phyloP scores from a whole-genome alignment of 2,329 filamentous ascomycete genomes.

The Aspergillus awamori region DNA sequence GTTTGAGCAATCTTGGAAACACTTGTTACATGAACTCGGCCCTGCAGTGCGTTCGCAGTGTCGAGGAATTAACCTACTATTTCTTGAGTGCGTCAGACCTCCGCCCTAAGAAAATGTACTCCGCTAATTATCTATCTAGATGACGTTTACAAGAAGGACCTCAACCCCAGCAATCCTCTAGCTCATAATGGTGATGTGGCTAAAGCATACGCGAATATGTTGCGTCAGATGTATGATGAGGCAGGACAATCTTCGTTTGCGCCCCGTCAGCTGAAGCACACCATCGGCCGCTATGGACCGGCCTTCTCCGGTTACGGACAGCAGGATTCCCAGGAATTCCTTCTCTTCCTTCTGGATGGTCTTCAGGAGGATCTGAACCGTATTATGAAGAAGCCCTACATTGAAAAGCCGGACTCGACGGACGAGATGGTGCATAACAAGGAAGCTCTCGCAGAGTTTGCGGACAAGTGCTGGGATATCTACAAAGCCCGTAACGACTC shows the following conservation, averaged over 20 bases:
- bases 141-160: constrained; percentile 72
- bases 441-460: constrained; percentile 78
- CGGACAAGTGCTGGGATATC: constrained; percentile 85
- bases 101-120: background rate
- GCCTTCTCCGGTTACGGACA: constrained; percentile 94
- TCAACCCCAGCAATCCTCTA: constrained; percentile 83
- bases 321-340: constrained; percentile 95
- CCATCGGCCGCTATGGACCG: constrained; percentile 77
- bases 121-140: constrained; percentile 38
- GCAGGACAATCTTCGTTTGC: constrained; percentile 68
- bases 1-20: constrained; percentile 88
- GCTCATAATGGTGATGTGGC: constrained; percentile 85
- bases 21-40: constrained; percentile 99
- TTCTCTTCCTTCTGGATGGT: constrained; percentile 91
- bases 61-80: constrained; percentile 90
- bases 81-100: constrained; percentile 62
- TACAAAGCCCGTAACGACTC: constrained; percentile 93
- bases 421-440: constrained; percentile 90
- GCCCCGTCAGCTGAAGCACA: constrained; percentile 79
- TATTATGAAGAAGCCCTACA: constrained; percentile 93
- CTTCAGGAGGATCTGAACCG: constrained; percentile 94
- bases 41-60: constrained; percentile 88
- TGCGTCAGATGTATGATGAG: constrained; percentile 77
- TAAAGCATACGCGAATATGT: constrained; percentile 74
- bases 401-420: constrained; percentile 95